Evolutionary conservation across 441 rosid species (phyloP).

Genomic region (Biscutella laevigata): DNA sequence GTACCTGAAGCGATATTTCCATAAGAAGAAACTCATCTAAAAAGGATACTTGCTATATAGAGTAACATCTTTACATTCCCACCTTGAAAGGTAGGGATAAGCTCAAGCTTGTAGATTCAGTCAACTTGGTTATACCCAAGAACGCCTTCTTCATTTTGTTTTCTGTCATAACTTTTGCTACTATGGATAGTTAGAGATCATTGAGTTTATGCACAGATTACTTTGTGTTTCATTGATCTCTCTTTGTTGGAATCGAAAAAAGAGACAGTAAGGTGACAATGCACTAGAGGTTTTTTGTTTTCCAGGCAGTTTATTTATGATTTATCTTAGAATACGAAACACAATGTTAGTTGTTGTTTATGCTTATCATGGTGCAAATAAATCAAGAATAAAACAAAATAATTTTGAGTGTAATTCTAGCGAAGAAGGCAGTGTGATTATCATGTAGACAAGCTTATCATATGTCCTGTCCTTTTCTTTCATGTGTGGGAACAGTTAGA

Average conservation of each 20-base stretch:
- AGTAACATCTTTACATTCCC: constrained; percentile 17
- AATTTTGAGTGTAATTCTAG: background rate
- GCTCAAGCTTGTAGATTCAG: constrained; percentile 20
- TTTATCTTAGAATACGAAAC: background rate
- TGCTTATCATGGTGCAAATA: constrained; percentile 5
- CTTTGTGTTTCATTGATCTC: constrained; percentile 18
- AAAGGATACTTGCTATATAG: constrained; percentile 13
- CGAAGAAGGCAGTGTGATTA: background rate
- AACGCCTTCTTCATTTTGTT: constrained; percentile 1
- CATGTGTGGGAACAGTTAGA: constrained; percentile 25
- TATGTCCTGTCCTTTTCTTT: constrained; percentile 19
- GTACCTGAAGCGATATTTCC: constrained; percentile 56
- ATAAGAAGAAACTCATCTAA: constrained; percentile 76
- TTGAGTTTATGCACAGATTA: constrained; percentile 18
- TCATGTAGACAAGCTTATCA: constrained; percentile 11
- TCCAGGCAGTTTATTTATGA: background rate
- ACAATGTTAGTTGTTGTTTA: background rate
- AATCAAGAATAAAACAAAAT: background rate
- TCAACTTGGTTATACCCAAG: background rate
- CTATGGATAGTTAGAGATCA: constrained; percentile 18
- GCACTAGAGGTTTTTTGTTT: background rate
- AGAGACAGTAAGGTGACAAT: background rate
- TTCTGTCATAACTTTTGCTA: background rate
- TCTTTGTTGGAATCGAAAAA: background rate
- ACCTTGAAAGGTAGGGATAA: constrained; percentile 15